Conservation (phyloP, 768 basidiomycete genomes). For the Collybia mongolica region DNA sequence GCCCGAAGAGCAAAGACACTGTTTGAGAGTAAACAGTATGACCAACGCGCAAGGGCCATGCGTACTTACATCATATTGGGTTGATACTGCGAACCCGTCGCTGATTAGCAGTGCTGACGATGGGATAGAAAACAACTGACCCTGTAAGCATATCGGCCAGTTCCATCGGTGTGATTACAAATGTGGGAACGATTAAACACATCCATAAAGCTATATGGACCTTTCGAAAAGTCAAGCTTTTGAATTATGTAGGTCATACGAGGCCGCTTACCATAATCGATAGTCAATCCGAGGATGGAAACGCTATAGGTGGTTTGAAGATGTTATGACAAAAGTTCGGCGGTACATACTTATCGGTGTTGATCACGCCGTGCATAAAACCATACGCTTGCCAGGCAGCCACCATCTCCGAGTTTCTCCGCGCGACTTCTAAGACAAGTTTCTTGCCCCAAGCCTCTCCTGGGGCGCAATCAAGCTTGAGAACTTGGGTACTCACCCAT, state of each 20-base stretch:
- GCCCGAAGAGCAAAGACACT: constrained; percentile 80
- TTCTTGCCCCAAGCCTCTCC: constrained; percentile 67
- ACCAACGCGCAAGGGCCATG: neutral
- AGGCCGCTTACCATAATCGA: constrained; percentile 60
- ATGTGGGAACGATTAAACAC: constrained; percentile 82
- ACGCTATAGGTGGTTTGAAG: constrained; percentile 41
- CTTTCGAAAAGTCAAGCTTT: constrained; percentile 30
- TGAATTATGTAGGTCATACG: neutral
- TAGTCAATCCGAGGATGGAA: constrained; percentile 72
- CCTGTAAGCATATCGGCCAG: constrained; percentile 75
- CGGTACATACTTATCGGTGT: constrained; percentile 82
- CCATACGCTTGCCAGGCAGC: constrained; percentile 96
- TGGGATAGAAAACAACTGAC: constrained; percentile 20
- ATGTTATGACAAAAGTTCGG: constrained; percentile 1
- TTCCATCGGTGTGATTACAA: constrained; percentile 86
- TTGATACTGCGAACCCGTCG: constrained; percentile 48
- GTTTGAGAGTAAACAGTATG: neutral
- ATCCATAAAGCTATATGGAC: constrained; percentile 96
- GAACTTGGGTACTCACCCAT: constrained; percentile 67
- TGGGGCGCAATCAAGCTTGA: constrained; percentile 45
- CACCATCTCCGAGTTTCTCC: constrained; percentile 88
- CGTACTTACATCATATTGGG: constrained; percentile 73
- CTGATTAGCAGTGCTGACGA: neutral
- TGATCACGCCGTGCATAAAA: constrained; percentile 96
- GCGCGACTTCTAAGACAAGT: constrained; percentile 75